phyloP scores from a whole-genome alignment of 2,329 filamentous ascomycete species.

The Plenodomus biglobosus region DNA sequence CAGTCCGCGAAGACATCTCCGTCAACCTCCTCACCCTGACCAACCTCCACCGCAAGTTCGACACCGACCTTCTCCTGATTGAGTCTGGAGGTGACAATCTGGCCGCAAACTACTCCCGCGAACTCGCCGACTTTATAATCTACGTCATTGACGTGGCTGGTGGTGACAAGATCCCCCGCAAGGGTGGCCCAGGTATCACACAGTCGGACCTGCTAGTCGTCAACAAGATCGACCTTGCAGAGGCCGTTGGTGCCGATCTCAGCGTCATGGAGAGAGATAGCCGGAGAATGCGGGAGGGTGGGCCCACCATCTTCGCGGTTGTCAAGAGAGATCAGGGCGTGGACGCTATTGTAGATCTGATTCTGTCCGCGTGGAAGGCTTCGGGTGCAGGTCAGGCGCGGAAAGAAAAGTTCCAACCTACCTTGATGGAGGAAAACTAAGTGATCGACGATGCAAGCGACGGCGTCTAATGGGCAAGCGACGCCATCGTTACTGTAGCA shows the following conservation, averaged over 20 bases:
- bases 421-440: slow-evolving; percentile 32
- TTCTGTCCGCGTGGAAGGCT: slow-evolving; percentile 88
- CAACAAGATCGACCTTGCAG: slow-evolving; percentile 95
- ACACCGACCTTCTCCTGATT: slow-evolving; percentile 83
- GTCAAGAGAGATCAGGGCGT: slow-evolving; percentile 91
- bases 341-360: slow-evolving; percentile 82
- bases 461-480: slow-evolving; percentile 3
- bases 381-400: slow-evolving; percentile 66
- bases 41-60: slow-evolving; percentile 78
- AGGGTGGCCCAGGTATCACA: slow-evolving; percentile 95
- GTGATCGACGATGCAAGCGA: slow-evolving; percentile 17
- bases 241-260: slow-evolving; percentile 86
- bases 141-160: slow-evolving; percentile 98
- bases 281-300: slow-evolving; percentile 89
- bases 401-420: slow-evolving; percentile 38
- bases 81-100: slow-evolving; percentile 96
- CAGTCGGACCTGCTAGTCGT: slow-evolving; percentile 92
- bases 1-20: slow-evolving; percentile 94
- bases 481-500: no score
- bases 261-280: slow-evolving; percentile 93
- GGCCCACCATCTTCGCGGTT: slow-evolving; percentile 92
- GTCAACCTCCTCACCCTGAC: slow-evolving; percentile 92
- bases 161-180: slow-evolving; percentile 93
- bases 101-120: slow-evolving; percentile 92
- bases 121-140: slow-evolving; percentile 95